Evolutionary conservation across 2,329 filamentous ascomycete genomes (phyloP).

Genomic region (Metarhizium anisopliae): DNA sequence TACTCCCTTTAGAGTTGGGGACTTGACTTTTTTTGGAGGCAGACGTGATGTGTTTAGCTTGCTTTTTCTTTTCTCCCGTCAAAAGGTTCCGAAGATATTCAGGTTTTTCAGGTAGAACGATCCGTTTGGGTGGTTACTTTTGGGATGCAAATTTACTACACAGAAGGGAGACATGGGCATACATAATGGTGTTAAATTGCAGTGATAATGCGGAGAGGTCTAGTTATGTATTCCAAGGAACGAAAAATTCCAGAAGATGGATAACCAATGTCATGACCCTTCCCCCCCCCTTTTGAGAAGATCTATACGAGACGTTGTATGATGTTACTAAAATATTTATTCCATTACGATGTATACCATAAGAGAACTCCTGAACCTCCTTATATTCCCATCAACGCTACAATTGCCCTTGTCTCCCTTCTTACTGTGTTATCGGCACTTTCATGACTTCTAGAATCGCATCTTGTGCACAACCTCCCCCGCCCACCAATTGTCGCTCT

Average conservation of each 20-base stretch:
- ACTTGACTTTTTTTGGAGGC: not conserved
- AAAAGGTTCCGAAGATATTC: not conserved
- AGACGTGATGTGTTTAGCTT: not conserved
- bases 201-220: not conserved
- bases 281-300: not conserved
- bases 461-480: not conserved
- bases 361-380: constrained; percentile 21
- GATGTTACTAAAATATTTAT: constrained; percentile 15
- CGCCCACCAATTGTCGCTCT: not conserved
- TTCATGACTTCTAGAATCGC: constrained; percentile 2
- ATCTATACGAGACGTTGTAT: not conserved
- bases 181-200: not conserved
- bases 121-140: not conserved
- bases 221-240: not conserved
- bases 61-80: not conserved
- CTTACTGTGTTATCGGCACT: constrained; percentile 2
- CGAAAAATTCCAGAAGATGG: not conserved
- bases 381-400: constrained; percentile 8
- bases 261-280: not conserved
- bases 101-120: not conserved
- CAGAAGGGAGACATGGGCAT: not conserved
- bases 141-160: not conserved
- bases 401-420: constrained; percentile 5
- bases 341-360: constrained; percentile 25
- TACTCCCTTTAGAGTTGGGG: not conserved